Evolutionary conservation across 2,329 filamentous ascomycete species (phyloP).

Genomic region (Penicillium sp.): DNA sequence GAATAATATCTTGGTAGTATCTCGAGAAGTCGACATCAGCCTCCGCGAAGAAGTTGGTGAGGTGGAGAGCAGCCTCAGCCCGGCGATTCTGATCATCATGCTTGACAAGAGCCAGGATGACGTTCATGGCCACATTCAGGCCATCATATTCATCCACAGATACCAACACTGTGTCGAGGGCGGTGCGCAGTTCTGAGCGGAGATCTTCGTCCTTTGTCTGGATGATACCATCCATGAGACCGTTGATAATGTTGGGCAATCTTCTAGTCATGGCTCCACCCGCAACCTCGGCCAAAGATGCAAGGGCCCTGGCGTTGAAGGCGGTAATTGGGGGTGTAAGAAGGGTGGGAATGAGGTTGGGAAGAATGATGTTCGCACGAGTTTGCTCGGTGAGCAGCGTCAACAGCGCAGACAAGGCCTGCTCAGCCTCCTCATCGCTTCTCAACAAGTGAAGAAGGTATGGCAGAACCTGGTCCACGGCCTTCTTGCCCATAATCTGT

Average conservation of each 20-base stretch:
- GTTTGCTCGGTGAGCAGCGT: conserved; percentile 92
- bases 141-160: conserved; percentile 97
- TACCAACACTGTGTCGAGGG: conserved; percentile 85
- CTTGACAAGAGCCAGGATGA: conserved; percentile 83
- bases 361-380: conserved; percentile 92
- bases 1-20: conserved; percentile 94
- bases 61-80: conserved; percentile 72
- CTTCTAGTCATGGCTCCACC: conserved; percentile 87
- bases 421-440: conserved; percentile 81
- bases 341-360: conserved; percentile 91
- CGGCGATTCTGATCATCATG: conserved; percentile 88
- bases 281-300: conserved; percentile 89
- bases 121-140: conserved; percentile 92
- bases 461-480: conserved; percentile 92
- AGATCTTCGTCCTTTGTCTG: conserved; percentile 70
- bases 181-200: conserved; percentile 68
- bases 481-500: conserved; percentile 88
- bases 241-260: conserved; percentile 85
- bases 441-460: conserved; percentile 87
- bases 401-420: conserved; percentile 86
- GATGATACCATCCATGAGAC: conserved; percentile 90
- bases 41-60: conserved; percentile 81
- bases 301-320: conserved; percentile 93
- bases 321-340: conserved; percentile 85
- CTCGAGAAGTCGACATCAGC: conserved; percentile 86